Evolutionary conservation across 2,329 filamentous ascomycete genomes (phyloP).

Genomic region (Fusarium miscanthi): DNA sequence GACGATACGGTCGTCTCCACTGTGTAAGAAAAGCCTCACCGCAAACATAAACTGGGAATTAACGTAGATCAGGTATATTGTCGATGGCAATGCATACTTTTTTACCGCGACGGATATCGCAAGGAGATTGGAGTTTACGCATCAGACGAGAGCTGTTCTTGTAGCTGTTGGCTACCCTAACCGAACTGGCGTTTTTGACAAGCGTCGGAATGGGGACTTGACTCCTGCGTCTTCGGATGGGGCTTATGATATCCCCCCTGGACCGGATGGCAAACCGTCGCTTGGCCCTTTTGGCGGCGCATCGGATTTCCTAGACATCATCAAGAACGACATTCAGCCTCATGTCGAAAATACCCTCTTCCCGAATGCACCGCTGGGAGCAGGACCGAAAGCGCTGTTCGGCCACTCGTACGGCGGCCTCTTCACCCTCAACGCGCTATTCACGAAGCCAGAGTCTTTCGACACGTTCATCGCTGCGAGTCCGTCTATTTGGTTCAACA

Average conservation of each 20-base stretch:
- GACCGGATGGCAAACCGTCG: constrained; percentile 35
- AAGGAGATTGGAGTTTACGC: constrained; percentile 41
- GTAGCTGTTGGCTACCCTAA: constrained; percentile 50
- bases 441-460: constrained; percentile 54
- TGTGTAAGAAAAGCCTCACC: constrained; percentile 40
- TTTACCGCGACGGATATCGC: constrained; percentile 47
- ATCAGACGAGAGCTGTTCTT: constrained; percentile 43
- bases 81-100: constrained; percentile 52
- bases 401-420: constrained; percentile 63
- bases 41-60: not conserved
- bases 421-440: constrained; percentile 58
- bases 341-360: constrained; percentile 44
- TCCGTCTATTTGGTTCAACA: constrained; percentile 61
- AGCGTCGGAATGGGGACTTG: constrained; percentile 45
- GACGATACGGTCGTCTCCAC: constrained; percentile 35
- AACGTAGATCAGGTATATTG: constrained; percentile 44
- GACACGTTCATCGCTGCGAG: constrained; percentile 59
- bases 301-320: constrained; percentile 56
- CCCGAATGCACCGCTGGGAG: constrained; percentile 42
- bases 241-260: constrained; percentile 34
- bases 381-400: constrained; percentile 56
- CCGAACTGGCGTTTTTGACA: constrained; percentile 43
- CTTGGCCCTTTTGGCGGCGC: constrained; percentile 53
- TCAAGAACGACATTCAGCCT: constrained; percentile 52
- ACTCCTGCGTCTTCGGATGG: constrained; percentile 41